phyloP scores from a whole-genome alignment of 1,284 basidiomycete genomes.

The Pterulicium gracile region DNA sequence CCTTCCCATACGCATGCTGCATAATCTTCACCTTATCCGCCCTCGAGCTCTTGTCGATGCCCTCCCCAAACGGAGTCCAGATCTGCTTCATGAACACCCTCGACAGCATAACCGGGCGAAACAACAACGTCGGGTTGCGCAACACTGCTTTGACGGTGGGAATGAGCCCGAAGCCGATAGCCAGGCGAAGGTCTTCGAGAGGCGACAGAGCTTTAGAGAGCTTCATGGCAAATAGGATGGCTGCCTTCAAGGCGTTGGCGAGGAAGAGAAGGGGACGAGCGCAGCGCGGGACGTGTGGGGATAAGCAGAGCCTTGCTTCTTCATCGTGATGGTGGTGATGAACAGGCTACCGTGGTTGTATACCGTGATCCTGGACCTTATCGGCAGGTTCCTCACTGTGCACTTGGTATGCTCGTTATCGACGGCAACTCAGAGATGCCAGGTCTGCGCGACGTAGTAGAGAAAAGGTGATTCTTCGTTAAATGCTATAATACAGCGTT shows the following conservation, averaged over 20 bases:
- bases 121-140: slow-evolving; percentile 30
- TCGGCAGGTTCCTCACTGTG: too few relatives aligned
- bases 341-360: too few relatives aligned
- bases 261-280: not conserved
- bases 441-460: too few relatives aligned
- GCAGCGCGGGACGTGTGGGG: too few relatives aligned
- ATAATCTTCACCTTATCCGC: slow-evolving; percentile 39
- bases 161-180: slow-evolving; percentile 28
- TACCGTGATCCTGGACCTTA: too few relatives aligned
- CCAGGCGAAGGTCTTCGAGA: slow-evolving; percentile 28
- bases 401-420: too few relatives aligned
- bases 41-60: slow-evolving; percentile 32
- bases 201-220: slow-evolving; percentile 27
- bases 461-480: too few relatives aligned
- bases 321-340: too few relatives aligned
- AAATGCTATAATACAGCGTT: too few relatives aligned
- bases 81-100: slow-evolving; percentile 48
- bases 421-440: too few relatives aligned
- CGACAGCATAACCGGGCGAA: slow-evolving; percentile 35
- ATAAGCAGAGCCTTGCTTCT: too few relatives aligned
- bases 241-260: not conserved
- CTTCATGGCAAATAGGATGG: slow-evolving; percentile 27
- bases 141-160: slow-evolving; percentile 38
- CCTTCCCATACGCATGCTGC: slow-evolving; percentile 43
- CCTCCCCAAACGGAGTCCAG: slow-evolving; percentile 42